Evolutionary conservation across 306 rosid species (phyloP).

Genomic region (Castanospermum australe): DNA sequence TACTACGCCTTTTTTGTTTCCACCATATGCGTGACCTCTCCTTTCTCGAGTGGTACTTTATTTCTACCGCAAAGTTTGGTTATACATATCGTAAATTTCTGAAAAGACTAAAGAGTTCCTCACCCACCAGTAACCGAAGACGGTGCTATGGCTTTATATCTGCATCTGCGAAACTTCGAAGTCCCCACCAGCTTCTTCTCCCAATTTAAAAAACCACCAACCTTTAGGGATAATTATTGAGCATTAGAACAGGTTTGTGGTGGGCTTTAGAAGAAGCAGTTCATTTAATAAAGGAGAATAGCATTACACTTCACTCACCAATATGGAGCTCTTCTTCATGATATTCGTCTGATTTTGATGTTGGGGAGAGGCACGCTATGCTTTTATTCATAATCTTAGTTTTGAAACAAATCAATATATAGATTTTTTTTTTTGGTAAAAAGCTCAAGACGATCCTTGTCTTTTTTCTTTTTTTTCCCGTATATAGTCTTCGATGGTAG

Average conservation of each 20-base stretch:
- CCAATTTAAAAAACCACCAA: not conserved
- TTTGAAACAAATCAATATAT: too few relatives aligned
- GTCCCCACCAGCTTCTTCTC: not conserved
- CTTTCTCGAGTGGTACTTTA: not conserved
- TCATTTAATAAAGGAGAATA: too few relatives aligned
- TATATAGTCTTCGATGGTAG: too few relatives aligned
- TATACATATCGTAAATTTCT: not conserved
- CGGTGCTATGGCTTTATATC: not conserved
- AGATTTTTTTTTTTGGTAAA: too few relatives aligned
- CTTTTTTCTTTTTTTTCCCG: too few relatives aligned
- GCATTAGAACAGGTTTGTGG: not conserved
- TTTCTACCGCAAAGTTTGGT: constrained; percentile 6
- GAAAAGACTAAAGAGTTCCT: not conserved
- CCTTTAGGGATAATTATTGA: not conserved
- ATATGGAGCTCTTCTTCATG: too few relatives aligned
- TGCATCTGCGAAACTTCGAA: not conserved
- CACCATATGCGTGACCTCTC: not conserved
- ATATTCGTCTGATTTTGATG: too few relatives aligned
- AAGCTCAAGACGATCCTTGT: too few relatives aligned
- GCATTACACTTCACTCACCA: too few relatives aligned
- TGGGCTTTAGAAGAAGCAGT: not conserved
- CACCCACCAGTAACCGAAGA: not conserved
- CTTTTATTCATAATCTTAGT: too few relatives aligned
- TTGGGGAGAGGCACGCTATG: too few relatives aligned
- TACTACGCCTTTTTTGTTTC: not conserved